Percentiles rank a stretch among this genome's conserved stretches.
Conservation (phyloP, 176 grass and related monocot genomes). For the Cenchrus fungigraminus region DNA sequence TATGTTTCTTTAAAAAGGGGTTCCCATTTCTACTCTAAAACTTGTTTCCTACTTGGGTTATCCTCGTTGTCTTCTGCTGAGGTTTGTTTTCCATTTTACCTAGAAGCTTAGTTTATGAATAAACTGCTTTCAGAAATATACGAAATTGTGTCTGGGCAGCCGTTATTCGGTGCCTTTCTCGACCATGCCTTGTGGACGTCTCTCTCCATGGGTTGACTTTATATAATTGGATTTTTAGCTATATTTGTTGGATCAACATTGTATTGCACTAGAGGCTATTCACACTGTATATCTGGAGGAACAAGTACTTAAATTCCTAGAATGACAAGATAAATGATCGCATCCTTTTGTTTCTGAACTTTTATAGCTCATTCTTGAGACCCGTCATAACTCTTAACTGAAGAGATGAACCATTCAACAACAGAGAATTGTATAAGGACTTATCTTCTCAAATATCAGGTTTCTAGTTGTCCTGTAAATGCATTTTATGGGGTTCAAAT, state of each 20-base stretch:
- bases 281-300: background rate
- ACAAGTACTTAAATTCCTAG: background rate
- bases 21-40: conserved; percentile 29
- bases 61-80: conserved; percentile 4
- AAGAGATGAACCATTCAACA: conserved; percentile 20
- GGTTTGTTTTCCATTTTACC: conserved; percentile 21
- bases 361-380: background rate
- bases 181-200: background rate
- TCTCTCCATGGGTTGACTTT: background rate
- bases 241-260: conserved; percentile 6
- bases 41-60: conserved; percentile 40
- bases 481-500: background rate
- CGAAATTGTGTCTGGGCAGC: background rate
- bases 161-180: background rate
- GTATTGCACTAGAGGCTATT: background rate
- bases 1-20: conserved; percentile 17
- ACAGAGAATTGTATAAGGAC: conserved; percentile 6
- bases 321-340: background rate
- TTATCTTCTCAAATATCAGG: background rate
- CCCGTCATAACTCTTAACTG: background rate
- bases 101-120: conserved; percentile 10
- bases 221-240: background rate
- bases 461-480: conserved; percentile 14
- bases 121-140: conserved; percentile 2
- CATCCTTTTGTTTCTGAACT: background rate